A percentile compares a stretch with the other conserved stretches of the same genome.
phyloP scores from a whole-genome alignment of 371 early-diverging fungal genomes.

The Mortierella sp. region DNA sequence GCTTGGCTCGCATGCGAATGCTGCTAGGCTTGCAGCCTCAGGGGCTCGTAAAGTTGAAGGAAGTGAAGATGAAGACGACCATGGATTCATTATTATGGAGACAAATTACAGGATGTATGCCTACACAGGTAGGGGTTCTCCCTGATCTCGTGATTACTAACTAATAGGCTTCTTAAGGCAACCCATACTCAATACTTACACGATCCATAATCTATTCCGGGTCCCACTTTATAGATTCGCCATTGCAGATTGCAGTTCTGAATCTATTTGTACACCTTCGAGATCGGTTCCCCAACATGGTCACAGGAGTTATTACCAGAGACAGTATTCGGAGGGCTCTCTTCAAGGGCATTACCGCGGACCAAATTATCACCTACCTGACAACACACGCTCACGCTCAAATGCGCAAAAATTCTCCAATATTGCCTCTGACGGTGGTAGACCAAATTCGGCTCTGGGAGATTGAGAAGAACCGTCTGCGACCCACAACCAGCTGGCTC shows the following conservation, averaged over 20 bases:
- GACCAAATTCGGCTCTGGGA: conserved; percentile 99
- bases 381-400: conserved; percentile 93
- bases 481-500: conserved; percentile 72
- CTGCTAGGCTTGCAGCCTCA: conserved; percentile 31
- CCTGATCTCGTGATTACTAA: background rate
- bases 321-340: conserved; percentile 93
- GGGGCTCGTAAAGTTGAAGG: conserved; percentile 31
- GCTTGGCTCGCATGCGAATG: conserved; percentile 34
- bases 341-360: conserved; percentile 94
- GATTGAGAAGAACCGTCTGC: conserved; percentile 92
- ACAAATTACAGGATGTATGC: conserved; percentile 96
- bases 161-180: background rate
- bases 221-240: conserved; percentile 69
- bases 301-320: conserved; percentile 91
- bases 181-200: background rate
- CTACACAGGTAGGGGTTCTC: conserved; percentile 79
- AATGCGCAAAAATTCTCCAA: conserved; percentile 84
- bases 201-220: background rate
- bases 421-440: conserved; percentile 93
- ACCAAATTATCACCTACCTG: conserved; percentile 94
- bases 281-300: conserved; percentile 94
- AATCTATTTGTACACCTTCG: conserved; percentile 90
- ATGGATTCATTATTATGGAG: conserved; percentile 88
- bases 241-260: conserved; percentile 97
- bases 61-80: conserved; percentile 62